Conservation (phyloP, 129 eudicot genomes). For the Gnaphalium uliginosum region DNA sequence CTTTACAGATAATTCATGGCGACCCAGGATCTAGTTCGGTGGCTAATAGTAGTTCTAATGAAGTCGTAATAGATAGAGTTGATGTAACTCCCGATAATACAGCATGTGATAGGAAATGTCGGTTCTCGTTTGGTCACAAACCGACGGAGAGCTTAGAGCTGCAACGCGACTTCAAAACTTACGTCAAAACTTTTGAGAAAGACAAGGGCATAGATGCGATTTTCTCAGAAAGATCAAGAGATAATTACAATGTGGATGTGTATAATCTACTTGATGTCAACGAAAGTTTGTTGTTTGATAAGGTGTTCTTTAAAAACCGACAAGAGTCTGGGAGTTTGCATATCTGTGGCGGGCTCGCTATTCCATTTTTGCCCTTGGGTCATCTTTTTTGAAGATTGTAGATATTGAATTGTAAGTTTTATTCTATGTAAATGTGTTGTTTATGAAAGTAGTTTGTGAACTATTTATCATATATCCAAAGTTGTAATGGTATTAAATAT, state of each 20-base stretch:
- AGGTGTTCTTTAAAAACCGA: constrained; percentile 44
- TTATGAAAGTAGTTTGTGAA: no score
- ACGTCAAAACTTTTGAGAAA: constrained; percentile 46
- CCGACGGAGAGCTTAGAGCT: constrained; percentile 33
- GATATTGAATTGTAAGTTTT: background rate
- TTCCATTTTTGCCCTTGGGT: constrained; percentile 49
- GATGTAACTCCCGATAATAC: constrained; percentile 12
- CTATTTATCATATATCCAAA: no score
- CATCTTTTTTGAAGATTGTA: constrained; percentile 36
- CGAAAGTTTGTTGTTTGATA: constrained; percentile 62
- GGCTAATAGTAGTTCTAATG: constrained; percentile 32
- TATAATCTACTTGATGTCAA: constrained; percentile 22
- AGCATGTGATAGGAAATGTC: constrained; percentile 33
- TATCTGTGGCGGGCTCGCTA: constrained; percentile 43
- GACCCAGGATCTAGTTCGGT: constrained; percentile 40
- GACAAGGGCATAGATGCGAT: constrained; percentile 25
- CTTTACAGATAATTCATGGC: constrained; percentile 36
- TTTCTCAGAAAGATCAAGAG: background rate
- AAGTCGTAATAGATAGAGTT: constrained; percentile 16
- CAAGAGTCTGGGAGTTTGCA: constrained; percentile 70
- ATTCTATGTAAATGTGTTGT: background rate
- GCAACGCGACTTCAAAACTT: constrained; percentile 51
- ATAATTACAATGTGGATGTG: constrained; percentile 32
- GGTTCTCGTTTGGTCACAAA: constrained; percentile 51
- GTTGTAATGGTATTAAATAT: no score